phyloP scores from a whole-genome alignment of 2,329 filamentous ascomycete species.

The Ustulina deusta region DNA sequence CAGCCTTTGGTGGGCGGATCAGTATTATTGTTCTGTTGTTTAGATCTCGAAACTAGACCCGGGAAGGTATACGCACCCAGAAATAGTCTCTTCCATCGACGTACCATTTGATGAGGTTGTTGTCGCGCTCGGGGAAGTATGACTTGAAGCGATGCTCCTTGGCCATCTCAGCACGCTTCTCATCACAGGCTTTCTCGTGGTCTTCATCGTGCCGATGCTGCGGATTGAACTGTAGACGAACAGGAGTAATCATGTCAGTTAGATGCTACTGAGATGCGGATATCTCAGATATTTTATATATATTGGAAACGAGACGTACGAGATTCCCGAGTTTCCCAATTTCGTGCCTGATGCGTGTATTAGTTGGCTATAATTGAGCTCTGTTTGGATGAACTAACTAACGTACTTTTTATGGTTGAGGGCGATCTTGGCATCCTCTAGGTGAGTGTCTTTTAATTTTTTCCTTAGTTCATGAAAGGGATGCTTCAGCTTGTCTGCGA shows the following conservation, averaged over 20 bases:
- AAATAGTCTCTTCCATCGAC: slow-evolving; percentile 96
- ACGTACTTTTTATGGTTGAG: slow-evolving; percentile 70
- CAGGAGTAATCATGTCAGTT: slow-evolving; percentile 29
- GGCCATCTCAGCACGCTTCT: slow-evolving; percentile 78
- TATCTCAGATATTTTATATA: not conserved
- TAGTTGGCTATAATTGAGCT: not conserved
- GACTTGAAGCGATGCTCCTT: slow-evolving; percentile 87
- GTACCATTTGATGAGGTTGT: slow-evolving; percentile 95
- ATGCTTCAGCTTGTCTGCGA: slow-evolving; percentile 63
- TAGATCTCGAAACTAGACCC: not conserved
- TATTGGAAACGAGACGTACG: slow-evolving; percentile 54
- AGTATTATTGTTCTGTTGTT: slow-evolving; percentile 8
- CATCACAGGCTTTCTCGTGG: slow-evolving; percentile 86
- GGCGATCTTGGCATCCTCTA: slow-evolving; percentile 68
- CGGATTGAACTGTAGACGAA: slow-evolving; percentile 72
- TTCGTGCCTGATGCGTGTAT: slow-evolving; percentile 58
- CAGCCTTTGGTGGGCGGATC: slow-evolving; percentile 61
- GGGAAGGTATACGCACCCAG: slow-evolving; percentile 64
- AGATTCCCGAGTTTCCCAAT: slow-evolving; percentile 73
- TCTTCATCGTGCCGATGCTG: slow-evolving; percentile 95
- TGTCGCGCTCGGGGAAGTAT: slow-evolving; percentile 87
- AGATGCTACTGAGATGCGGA: not conserved
- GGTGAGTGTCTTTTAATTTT: slow-evolving; percentile 65
- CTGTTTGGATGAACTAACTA: not conserved
- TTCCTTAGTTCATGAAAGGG: slow-evolving; percentile 62